Evolutionary conservation across 176 grass and related monocot genomes (phyloP).

Genomic region (Cymbopogon citratus): DNA sequence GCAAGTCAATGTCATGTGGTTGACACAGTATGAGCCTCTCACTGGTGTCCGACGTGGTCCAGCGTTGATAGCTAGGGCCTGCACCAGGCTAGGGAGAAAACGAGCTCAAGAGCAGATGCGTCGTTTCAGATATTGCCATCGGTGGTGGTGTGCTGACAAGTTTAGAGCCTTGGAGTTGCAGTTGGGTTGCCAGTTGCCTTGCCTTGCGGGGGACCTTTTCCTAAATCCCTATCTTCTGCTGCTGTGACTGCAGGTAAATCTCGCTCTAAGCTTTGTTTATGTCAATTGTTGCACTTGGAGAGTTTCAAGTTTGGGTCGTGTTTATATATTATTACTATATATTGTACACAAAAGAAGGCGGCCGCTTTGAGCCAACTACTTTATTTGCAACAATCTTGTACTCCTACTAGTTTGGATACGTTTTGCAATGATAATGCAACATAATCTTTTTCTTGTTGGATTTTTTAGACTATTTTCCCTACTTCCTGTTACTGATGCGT

Average conservation of each 20-base stretch:
- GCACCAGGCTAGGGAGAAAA: neutral
- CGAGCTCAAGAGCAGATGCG: neutral
- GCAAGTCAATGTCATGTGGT: neutral
- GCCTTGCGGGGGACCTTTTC: neutral
- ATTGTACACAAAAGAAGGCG: neutral
- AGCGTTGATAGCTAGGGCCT: neutral
- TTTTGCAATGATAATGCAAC: too few relatives aligned
- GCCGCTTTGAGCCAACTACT: neutral
- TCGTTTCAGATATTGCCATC: neutral
- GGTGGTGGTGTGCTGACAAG: neutral
- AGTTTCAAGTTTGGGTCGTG: too few relatives aligned
- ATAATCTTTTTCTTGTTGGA: too few relatives aligned
- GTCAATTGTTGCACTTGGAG: neutral
- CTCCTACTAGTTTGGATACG: neutral
- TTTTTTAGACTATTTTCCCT: too few relatives aligned
- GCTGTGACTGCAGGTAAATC: neutral
- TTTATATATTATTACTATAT: too few relatives aligned
- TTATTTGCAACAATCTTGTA: neutral
- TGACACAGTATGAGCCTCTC: neutral
- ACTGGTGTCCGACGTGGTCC: neutral
- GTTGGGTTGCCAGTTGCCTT: neutral
- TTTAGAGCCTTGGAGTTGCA: neutral
- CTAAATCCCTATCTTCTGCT: neutral
- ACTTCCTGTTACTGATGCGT: too few relatives aligned
- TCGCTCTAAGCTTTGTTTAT: neutral